Evolutionary conservation across 1,284 basidiomycete genomes (phyloP).

Genomic region (Caloboletus firmus): DNA sequence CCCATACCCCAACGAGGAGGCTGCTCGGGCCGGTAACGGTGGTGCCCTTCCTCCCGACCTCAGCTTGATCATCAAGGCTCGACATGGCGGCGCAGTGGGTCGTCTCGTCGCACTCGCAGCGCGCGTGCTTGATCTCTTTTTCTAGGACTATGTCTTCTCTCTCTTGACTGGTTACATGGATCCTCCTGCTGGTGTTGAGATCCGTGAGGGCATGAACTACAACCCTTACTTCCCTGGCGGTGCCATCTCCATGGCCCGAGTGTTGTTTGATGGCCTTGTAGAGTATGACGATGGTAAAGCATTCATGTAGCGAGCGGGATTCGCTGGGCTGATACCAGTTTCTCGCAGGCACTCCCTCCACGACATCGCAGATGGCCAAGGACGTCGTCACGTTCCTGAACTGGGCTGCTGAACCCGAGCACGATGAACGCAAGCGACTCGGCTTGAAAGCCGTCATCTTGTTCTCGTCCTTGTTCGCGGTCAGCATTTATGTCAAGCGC

Average conservation of each 20-base stretch:
- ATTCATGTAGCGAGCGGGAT: not conserved
- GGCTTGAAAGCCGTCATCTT: conserved; percentile 93
- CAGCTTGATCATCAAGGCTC: conserved; percentile 96
- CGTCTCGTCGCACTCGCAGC: not conserved
- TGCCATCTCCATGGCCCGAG: conserved; percentile 97
- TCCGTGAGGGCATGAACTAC: conserved; percentile 98
- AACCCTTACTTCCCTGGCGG: conserved; percentile 98
- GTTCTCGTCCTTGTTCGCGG: conserved; percentile 78
- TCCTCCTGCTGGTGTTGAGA: conserved; percentile 93
- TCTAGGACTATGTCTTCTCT: conserved; percentile 94
- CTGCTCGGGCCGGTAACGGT: conserved; percentile 90
- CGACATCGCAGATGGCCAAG: conserved; percentile 99
- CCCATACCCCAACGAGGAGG: conserved; percentile 98
- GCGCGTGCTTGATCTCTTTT: conserved; percentile 36
- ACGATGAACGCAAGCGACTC: conserved; percentile 96
- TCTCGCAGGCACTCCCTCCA: conserved; percentile 84
- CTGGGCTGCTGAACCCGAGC: conserved; percentile 97
- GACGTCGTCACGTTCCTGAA: conserved; percentile 94
- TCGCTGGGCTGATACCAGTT: conserved; percentile 3
- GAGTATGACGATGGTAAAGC: conserved; percentile 87
- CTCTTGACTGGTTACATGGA: conserved; percentile 97
- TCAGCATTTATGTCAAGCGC: conserved; percentile 89
- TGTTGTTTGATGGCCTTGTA: conserved; percentile 93
- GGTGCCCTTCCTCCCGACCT: conserved; percentile 98
- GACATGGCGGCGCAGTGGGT: conserved; percentile 89